These are phyloP conservation scores for Agaricus subrufescens DNA, from an alignment of 768 basidiomycete species.

Conservation along the genomic window DNA sequence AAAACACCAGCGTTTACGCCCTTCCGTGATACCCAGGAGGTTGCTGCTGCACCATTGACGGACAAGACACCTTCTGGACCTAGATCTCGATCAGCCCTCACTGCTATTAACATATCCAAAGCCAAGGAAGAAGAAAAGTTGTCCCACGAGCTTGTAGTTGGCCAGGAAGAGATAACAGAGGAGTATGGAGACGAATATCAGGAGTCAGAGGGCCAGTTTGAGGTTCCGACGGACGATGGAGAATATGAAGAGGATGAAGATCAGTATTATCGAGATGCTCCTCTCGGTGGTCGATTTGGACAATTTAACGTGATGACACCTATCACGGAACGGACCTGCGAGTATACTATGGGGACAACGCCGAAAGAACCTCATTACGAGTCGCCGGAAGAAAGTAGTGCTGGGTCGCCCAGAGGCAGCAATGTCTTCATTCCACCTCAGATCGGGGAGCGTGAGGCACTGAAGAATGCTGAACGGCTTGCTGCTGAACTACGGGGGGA, in stretches of 20 bases:
- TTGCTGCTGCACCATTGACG: constrained; percentile 20
- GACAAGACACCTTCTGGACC: constrained; percentile 16
- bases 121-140: constrained; percentile 29
- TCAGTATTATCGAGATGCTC: constrained; percentile 40
- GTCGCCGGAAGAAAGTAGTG: constrained; percentile 18
- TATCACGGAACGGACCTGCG: constrained; percentile 91
- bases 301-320: constrained; percentile 94
- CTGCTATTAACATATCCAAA: constrained; percentile 18
- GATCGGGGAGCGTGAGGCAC: constrained; percentile 41
- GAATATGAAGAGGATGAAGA: constrained; percentile 29
- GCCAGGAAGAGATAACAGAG: constrained; percentile 19
- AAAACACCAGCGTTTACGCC: constrained; percentile 31
- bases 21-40: constrained; percentile 23
- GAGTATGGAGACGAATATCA: constrained; percentile 27
- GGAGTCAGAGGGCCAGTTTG: constrained; percentile 26
- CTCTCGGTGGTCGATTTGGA: constrained; percentile 73
- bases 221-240: constrained; percentile 22
- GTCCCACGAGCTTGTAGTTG: constrained; percentile 21
- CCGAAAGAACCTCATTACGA: constrained; percentile 30
- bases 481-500: constrained; percentile 41
- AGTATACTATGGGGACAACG: constrained; percentile 67
- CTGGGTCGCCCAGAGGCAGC: constrained; percentile 15
- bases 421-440: constrained; percentile 25
- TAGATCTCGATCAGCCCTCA: neutral
- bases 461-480: constrained; percentile 46